Evolutionary conservation across 768 basidiomycete species (phyloP).

Genomic region (Boletus edulis): DNA sequence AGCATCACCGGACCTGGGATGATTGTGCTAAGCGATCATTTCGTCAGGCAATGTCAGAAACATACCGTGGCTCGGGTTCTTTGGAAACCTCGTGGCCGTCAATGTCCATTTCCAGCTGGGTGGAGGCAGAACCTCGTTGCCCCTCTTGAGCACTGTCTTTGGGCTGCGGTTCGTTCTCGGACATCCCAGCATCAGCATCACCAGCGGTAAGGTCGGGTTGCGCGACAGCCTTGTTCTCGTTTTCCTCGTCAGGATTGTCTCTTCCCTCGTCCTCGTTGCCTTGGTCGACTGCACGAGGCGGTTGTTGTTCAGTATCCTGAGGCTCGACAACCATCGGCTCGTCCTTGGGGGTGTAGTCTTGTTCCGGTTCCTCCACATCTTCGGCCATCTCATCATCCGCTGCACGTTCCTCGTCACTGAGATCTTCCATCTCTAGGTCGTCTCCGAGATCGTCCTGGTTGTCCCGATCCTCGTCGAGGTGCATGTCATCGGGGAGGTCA

Average conservation of each 20-base stretch:
- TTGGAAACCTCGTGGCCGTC: constrained; percentile 23
- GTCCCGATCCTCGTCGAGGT: constrained; percentile 45
- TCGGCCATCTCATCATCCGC: constrained; percentile 32
- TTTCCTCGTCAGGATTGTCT: constrained; percentile 31
- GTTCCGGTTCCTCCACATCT: constrained; percentile 2
- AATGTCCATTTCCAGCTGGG: constrained; percentile 10
- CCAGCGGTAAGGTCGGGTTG: constrained; percentile 37
- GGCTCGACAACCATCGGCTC: constrained; percentile 23
- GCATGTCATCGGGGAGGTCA: constrained; percentile 86
- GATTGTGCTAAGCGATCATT: background rate
- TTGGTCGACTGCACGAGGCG: constrained; percentile 17
- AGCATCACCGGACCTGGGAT: constrained; percentile 11
- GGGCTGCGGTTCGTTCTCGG: constrained; percentile 16
- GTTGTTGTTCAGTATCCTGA: constrained; percentile 22
- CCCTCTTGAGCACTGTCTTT: constrained; percentile 20
- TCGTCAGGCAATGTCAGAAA: background rate
- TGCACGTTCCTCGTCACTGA: constrained; percentile 30
- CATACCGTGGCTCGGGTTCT: constrained; percentile 23
- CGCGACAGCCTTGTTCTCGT: constrained; percentile 28
- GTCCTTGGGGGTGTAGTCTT: constrained; percentile 11
- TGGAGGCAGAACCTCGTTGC: constrained; percentile 17
- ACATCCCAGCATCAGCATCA: constrained; percentile 19
- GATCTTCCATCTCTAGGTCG: constrained; percentile 35
- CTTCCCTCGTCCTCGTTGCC: constrained; percentile 19
- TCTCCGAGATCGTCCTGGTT: constrained; percentile 28